Conservation (phyloP, 129 eudicot genomes). For the Helianthus tuberosus region DNA sequence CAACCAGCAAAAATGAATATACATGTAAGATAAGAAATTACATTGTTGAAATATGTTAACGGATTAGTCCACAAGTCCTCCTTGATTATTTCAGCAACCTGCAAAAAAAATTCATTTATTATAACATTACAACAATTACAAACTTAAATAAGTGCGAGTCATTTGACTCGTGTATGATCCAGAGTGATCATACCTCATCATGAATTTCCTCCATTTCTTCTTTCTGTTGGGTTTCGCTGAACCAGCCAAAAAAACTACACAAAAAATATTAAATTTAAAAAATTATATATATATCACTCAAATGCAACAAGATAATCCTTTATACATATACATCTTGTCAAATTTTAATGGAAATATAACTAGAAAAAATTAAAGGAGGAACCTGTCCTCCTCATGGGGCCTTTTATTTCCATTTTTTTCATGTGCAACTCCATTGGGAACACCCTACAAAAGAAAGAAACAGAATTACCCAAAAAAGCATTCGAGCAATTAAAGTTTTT, state of each 20-base stretch:
- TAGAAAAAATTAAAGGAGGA: not conserved
- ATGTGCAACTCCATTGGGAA: slow-evolving; percentile 62
- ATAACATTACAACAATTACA: not conserved
- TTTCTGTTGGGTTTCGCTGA: slow-evolving; percentile 52
- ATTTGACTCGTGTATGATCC: not conserved
- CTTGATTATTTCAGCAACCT: slow-evolving; percentile 87
- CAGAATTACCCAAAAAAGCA: not conserved
- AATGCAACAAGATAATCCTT: slow-evolving; percentile 9
- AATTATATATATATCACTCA: not conserved
- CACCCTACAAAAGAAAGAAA: slow-evolving; percentile 49
- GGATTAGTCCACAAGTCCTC: slow-evolving; percentile 95
- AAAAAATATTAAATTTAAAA: not conserved
- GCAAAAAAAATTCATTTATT: slow-evolving; percentile 28
- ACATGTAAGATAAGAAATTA: slow-evolving; percentile 24
- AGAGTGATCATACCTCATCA: slow-evolving; percentile 56
- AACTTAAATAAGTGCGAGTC: not conserved
- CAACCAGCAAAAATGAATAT: not conserved
- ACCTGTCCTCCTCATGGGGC: slow-evolving; percentile 78
- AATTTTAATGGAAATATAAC: not conserved
- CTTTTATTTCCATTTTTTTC: slow-evolving; percentile 80
- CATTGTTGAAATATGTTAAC: slow-evolving; percentile 68
- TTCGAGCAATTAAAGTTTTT: not conserved
- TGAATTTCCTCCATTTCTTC: slow-evolving; percentile 55
- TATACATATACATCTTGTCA: not conserved
- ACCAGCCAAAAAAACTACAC: slow-evolving; percentile 87